Evolutionary conservation across 1,139 yeast genomes (phyloP).

Genomic region (Yamadazyma kanchanaburiensis): DNA sequence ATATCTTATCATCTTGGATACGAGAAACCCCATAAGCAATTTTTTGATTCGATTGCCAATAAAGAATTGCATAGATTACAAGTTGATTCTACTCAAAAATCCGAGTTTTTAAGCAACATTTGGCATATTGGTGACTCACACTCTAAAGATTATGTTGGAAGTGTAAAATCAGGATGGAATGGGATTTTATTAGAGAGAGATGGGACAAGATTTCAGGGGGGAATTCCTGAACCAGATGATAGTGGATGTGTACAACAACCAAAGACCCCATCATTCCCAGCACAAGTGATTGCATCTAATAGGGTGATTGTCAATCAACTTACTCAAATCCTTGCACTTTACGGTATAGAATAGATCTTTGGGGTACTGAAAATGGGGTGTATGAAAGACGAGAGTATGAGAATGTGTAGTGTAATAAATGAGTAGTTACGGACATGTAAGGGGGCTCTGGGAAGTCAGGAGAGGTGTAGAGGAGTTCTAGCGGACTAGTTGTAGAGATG

Average conservation of each 20-base stretch:
- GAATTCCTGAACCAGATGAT: too few relatives aligned
- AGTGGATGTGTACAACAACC: too few relatives aligned
- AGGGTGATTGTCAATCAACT: slow-evolving; percentile 31
- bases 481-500: too few relatives aligned
- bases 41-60: slow-evolving; percentile 41
- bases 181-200: slow-evolving; percentile 52
- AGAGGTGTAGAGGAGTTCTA: too few relatives aligned
- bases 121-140: slow-evolving; percentile 72
- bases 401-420: not conserved
- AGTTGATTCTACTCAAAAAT: slow-evolving; percentile 7
- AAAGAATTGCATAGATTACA: slow-evolving; percentile 4
- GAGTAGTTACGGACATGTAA: too few relatives aligned
- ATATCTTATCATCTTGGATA: slow-evolving; percentile 54
- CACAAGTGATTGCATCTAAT: slow-evolving; percentile 31
- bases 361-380: too few relatives aligned
- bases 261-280: too few relatives aligned
- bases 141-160: slow-evolving; percentile 51
- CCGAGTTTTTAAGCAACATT: slow-evolving; percentile 20
- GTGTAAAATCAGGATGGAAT: slow-evolving; percentile 58
- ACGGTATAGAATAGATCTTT: slow-evolving; percentile 8
- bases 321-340: slow-evolving; percentile 21
- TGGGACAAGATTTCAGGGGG: too few relatives aligned
- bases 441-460: too few relatives aligned
- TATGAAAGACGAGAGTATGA: not conserved
- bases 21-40: slow-evolving; percentile 47